These are phyloP conservation scores for Cyclocybe cylindracea DNA, from an alignment of 768 basidiomycete genomes.

Conservation along the genomic window DNA sequence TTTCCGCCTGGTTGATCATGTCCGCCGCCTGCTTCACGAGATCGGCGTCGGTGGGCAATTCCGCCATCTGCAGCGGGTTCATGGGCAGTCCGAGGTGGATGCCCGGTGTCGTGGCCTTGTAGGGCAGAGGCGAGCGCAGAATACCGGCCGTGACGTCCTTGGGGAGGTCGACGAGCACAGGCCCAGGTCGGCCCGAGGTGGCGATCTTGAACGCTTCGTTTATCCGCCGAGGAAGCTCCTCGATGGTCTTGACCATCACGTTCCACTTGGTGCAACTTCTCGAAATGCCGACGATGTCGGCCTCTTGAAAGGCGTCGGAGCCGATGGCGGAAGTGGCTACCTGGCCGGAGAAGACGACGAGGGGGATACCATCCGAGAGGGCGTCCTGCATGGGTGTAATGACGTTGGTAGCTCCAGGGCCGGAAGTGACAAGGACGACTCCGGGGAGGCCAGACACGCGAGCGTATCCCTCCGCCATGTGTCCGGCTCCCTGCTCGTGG, in stretches of 20 bases:
- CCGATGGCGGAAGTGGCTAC: slow-evolving; percentile 99
- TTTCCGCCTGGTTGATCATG: slow-evolving; percentile 90
- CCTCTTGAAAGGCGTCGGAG: slow-evolving; percentile 99
- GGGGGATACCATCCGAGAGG: slow-evolving; percentile 87
- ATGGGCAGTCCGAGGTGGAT: slow-evolving; percentile 68
- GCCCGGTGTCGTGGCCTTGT: slow-evolving; percentile 85
- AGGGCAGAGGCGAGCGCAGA: slow-evolving; percentile 81
- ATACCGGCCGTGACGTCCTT: slow-evolving; percentile 97
- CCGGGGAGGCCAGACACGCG: slow-evolving; percentile 97
- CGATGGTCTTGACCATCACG: slow-evolving; percentile 98
- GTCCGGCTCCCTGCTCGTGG: slow-evolving; percentile 97
- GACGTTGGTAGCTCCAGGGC: slow-evolving; percentile 97
- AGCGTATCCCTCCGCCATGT: slow-evolving; percentile 99
- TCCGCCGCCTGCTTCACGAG: slow-evolving; percentile 83
- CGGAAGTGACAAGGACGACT: slow-evolving; percentile 96
- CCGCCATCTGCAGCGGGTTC: slow-evolving; percentile 64
- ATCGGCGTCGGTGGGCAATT: slow-evolving; percentile 60
- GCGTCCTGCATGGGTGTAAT: slow-evolving; percentile 99
- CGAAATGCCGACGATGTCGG: slow-evolving; percentile 95
- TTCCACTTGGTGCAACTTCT: slow-evolving; percentile 99
- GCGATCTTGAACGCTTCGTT: slow-evolving; percentile 99
- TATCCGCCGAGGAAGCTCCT: slow-evolving; percentile 91
- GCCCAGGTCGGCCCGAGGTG: slow-evolving; percentile 94
- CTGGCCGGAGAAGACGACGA: slow-evolving; percentile 96
- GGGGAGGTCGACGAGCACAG: slow-evolving; percentile 97